Base-by-base conservation (phyloP, 768 basidiomycete genomes). In the Favolaschia claudopus region DNA sequence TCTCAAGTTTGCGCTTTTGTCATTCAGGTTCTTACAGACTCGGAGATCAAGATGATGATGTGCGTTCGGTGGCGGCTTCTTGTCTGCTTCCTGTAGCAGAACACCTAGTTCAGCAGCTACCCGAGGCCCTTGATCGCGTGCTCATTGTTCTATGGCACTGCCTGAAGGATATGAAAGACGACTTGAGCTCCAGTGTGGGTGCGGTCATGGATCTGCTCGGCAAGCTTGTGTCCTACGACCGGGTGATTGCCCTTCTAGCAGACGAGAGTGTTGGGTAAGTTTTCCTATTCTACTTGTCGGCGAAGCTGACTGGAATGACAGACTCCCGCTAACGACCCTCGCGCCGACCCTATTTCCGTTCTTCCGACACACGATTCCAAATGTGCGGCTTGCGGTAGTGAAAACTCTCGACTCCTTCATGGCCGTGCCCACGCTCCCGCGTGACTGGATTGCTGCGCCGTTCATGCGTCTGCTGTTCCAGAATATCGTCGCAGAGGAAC, bases 191-290 rank as follows among this genome's bases (percentile, higher is more conserved):
- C 48, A 98, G 96, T 58, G 94, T 97, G 34, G 95, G 95, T 36
- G 90, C 93, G 10, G 95, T 99, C 24, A 99, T 99, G 97, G 95
- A 97, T 70, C 80, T 99, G 2, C 78, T 99, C n/a, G 92, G 93
- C 20, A 91, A 91, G 70, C 80, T 97, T 22, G 92, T 96, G 6
- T 83, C 87, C 4, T 93, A 89, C 65, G 82, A 86, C 31, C 77
- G 86, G 74, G 92, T 95, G 20, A 95, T 95, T 40, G 76, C 82
- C 22, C 85, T 93, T 31, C 82, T 96, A 8, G 89, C 85, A 1
- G 83, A 87, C 65, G 80, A 87, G 48, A 76, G 76, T n/a, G 73
- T 85, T 57, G 89, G 90, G 93, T 95, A 74, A 53, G 92, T 82
- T n/a, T 17, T 45, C 28, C 38, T 58, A 19, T 36, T 42, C 19